Evolutionary conservation across 495 filamentous ascomycete genomes (phyloP).

Genomic region (Collariella sp.): DNA sequence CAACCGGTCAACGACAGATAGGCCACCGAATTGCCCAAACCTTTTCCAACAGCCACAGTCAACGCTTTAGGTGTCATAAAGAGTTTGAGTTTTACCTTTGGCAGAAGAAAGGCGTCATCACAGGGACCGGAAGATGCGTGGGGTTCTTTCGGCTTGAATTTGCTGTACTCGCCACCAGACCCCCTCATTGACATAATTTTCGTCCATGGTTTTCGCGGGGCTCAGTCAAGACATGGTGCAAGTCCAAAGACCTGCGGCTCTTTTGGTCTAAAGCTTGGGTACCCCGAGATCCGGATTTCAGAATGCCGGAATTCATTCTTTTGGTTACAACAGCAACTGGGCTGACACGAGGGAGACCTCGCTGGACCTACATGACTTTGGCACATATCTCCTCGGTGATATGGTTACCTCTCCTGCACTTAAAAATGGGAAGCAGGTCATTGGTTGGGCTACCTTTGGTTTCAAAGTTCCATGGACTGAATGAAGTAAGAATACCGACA

Average conservation of each 20-base stretch:
- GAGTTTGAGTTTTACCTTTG: too few species aligned
- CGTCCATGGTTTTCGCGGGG: constrained; percentile 26
- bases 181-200: constrained; percentile 18
- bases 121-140: constrained; percentile 9
- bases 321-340: constrained; percentile 26
- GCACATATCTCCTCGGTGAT: constrained; percentile 16
- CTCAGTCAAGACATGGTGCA: constrained; percentile 23
- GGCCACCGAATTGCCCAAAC: too few species aligned
- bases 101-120: too few species aligned
- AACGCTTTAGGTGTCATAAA: too few species aligned
- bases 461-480: too few species aligned
- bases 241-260: neutral
- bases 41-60: too few species aligned
- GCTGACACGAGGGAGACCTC: constrained; percentile 2
- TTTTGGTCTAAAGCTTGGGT: constrained; percentile 29
- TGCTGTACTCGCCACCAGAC: constrained; percentile 11
- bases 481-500: too few species aligned
- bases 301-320: constrained; percentile 23
- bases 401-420: constrained; percentile 13
- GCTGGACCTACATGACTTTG: constrained; percentile 24
- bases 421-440: constrained; percentile 11
- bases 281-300: constrained; percentile 20
- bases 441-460: too few species aligned
- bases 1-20: too few species aligned
- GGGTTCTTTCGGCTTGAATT: constrained; percentile 12